These are phyloP conservation scores for Pythium brassicae DNA, from an alignment of 352 stramenopile genomes.

Conservation along the genomic window DNA sequence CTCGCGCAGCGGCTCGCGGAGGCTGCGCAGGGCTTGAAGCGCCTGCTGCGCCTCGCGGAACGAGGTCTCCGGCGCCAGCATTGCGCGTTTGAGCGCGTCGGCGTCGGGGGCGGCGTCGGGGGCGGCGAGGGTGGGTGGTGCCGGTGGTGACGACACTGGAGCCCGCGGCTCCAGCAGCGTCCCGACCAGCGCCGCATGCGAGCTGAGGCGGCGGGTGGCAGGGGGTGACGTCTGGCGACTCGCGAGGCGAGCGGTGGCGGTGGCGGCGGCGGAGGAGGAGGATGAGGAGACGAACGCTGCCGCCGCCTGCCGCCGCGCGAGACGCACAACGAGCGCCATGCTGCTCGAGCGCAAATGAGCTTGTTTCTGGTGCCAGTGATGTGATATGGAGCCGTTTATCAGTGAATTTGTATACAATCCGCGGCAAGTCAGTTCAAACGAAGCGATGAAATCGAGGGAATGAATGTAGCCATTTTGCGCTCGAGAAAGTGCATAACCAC, in stretches of 20 bases:
- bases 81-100: not conserved
- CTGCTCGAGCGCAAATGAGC: not conserved
- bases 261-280: no score
- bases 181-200: not conserved
- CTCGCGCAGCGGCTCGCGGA: constrained; percentile 17
- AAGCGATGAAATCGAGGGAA: no score
- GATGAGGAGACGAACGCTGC: not conserved
- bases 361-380: not conserved
- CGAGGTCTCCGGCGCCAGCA: not conserved
- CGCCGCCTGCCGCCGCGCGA: not conserved
- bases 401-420: no score
- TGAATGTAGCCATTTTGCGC: no score
- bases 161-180: not conserved
- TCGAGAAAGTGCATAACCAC: no score
- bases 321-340: not conserved
- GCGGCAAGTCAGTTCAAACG: no score
- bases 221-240: no score
- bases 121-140: no score
- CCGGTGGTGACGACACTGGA: no score
- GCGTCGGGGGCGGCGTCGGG: not conserved
- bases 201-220: not conserved
- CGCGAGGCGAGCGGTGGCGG: no score
- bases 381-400: no score
- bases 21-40: not conserved
- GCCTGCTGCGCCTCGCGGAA: not conserved